Conservation (phyloP, 2,329 filamentous ascomycete genomes). For the Pseudogymnoascus sp. region DNA sequence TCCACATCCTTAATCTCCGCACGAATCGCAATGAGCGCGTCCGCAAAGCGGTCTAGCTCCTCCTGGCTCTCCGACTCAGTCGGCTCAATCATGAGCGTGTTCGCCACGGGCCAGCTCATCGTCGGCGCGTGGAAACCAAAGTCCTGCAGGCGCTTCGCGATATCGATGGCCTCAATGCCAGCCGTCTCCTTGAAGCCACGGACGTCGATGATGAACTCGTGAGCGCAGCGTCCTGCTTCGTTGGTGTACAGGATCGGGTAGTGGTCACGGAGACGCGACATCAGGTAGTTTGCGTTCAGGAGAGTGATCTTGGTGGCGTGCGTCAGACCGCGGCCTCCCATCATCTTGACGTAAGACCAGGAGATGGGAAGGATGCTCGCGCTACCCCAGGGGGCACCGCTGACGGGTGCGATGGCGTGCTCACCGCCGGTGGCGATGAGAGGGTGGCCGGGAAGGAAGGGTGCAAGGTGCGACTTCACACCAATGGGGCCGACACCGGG, state of each 20-base stretch:
- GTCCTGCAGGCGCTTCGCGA: conserved; percentile 93
- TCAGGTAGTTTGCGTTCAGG: conserved; percentile 96
- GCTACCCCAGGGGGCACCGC: conserved; percentile 77
- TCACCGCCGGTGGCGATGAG: conserved; percentile 47
- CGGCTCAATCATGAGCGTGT: conserved; percentile 96
- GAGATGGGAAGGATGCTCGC: conserved; percentile 90
- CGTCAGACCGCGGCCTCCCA: conserved; percentile 74
- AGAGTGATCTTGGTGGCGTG: conserved; percentile 87
- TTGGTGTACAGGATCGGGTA: conserved; percentile 95
- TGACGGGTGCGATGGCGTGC: conserved; percentile 61
- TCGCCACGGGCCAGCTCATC: conserved; percentile 92
- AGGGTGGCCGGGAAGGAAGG: conserved; percentile 65
- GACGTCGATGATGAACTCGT: conserved; percentile 93
- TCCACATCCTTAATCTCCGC: conserved; percentile 79
- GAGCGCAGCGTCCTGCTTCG: conserved; percentile 75
- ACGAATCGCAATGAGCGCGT: conserved; percentile 80
- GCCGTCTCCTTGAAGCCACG: conserved; percentile 76
- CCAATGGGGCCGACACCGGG: conserved; percentile 92
- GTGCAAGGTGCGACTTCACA: conserved; percentile 71
- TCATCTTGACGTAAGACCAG: conserved; percentile 92
- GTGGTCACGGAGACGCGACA: conserved; percentile 75
- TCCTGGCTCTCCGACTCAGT: conserved; percentile 89
- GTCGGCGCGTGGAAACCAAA: conserved; percentile 97
- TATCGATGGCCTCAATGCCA: conserved; percentile 84
- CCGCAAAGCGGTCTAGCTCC: conserved; percentile 88